These are phyloP conservation scores for Debaryomyces singareniensis DNA, from an alignment of 1,139 yeast genomes.

Conservation along the genomic window DNA sequence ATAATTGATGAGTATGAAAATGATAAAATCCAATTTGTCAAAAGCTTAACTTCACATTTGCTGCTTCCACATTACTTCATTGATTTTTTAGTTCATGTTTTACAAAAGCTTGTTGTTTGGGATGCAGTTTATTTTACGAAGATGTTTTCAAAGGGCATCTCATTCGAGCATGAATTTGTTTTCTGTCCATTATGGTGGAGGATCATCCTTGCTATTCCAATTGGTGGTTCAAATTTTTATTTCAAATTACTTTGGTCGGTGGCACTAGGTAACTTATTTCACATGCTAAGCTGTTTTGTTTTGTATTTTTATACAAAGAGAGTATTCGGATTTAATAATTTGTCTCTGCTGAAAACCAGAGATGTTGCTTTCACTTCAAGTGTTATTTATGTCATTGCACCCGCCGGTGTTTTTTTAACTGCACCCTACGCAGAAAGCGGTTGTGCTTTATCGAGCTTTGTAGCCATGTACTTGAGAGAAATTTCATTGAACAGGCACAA, in stretches of 20 bases:
- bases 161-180: conserved; percentile 85
- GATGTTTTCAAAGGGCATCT: conserved; percentile 42
- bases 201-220: conserved; percentile 26
- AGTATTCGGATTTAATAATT: conserved; percentile 19
- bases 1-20: conserved; percentile 9
- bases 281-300: conserved; percentile 42
- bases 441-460: conserved; percentile 60
- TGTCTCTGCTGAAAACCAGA: conserved; percentile 12
- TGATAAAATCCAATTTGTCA: conserved; percentile 3
- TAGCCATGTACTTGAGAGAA: conserved; percentile 51
- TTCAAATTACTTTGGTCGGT: conserved; percentile 37
- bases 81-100: conserved; percentile 9
- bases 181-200: conserved; percentile 78
- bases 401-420: conserved; percentile 77
- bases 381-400: conserved; percentile 52
- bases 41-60: conserved; percentile 2
- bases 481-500: conserved; percentile 19
- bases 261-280: conserved; percentile 45
- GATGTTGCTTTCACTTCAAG: conserved; percentile 32
- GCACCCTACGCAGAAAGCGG: conserved; percentile 75
- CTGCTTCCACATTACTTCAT: conserved; percentile 2
- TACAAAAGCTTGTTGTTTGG: conserved; percentile 65
- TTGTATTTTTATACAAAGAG: conserved; percentile 44
- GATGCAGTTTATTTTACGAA: conserved; percentile 76
- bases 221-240: conserved; percentile 29